A percentile compares a stretch with the other conserved stretches of the same genome.
Conservation (phyloP, 2,329 filamentous ascomycete genomes). For the Aspergillus ustus region DNA sequence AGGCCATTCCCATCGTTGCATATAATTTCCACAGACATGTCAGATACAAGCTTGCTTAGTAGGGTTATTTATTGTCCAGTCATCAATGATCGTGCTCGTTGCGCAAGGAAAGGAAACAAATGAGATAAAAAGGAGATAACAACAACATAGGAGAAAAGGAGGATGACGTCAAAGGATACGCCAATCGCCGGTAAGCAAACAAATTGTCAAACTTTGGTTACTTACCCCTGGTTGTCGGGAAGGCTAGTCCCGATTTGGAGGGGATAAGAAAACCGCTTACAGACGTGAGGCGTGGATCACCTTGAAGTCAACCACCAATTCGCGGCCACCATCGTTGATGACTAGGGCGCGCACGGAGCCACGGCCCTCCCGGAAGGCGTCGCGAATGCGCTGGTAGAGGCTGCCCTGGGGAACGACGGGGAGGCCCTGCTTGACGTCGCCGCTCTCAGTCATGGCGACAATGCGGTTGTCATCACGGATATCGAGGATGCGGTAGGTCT, state of each 20-base stretch:
- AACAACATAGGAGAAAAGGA: slow-evolving; percentile 2
- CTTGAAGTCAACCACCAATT: slow-evolving; percentile 99
- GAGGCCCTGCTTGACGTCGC: slow-evolving; percentile 96
- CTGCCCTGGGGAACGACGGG: slow-evolving; percentile 93
- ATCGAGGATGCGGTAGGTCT: slow-evolving; percentile 99
- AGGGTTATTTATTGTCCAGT: slow-evolving; percentile 14
- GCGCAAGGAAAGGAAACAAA: slow-evolving; percentile 5
- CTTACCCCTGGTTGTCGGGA: background rate
- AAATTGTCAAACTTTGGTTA: background rate
- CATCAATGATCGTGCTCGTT: slow-evolving; percentile 25
- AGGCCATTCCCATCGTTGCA: slow-evolving; percentile 24
- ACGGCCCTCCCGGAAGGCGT: slow-evolving; percentile 87
- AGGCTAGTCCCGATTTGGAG: slow-evolving; percentile 20
- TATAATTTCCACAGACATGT: slow-evolving; percentile 23
- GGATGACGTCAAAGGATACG: slow-evolving; percentile 5
- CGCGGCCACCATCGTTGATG: slow-evolving; percentile 88
- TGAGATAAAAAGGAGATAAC: slow-evolving; percentile 12
- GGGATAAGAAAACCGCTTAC: slow-evolving; percentile 46
- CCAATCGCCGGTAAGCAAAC: slow-evolving; percentile 1
- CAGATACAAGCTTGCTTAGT: slow-evolving; percentile 21
- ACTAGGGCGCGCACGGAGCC: slow-evolving; percentile 94
- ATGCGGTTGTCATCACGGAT: slow-evolving; percentile 81
- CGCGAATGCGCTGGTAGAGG: slow-evolving; percentile 78
- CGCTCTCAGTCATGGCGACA: slow-evolving; percentile 98
- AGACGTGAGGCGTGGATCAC: slow-evolving; percentile 80